Evolutionary conservation across 108 stramenopile genomes (phyloP).

Genomic region (Fragilaria radians): DNA sequence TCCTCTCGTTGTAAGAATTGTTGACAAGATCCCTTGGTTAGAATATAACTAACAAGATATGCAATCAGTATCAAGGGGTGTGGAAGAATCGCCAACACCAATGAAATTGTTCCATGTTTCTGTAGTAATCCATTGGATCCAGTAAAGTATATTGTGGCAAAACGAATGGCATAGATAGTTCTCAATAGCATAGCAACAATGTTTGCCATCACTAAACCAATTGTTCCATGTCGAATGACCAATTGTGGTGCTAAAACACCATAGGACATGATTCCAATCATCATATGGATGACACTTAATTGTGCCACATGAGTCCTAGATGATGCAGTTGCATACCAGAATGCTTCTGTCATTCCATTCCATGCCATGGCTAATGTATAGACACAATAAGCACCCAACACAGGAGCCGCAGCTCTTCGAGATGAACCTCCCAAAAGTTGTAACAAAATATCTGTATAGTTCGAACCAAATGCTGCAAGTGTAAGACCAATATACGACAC

Average conservation of each 20-base stretch:
- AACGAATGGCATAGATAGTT: constrained; percentile 54
- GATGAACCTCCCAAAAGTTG: constrained; percentile 58
- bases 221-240: constrained; percentile 43
- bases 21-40: constrained; percentile 26
- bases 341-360: constrained; percentile 94
- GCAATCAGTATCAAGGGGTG: constrained; percentile 39
- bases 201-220: constrained; percentile 73
- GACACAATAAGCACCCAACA: constrained; percentile 83
- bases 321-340: constrained; percentile 75
- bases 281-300: constrained; percentile 55
- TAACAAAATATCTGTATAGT: constrained; percentile 71
- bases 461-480: constrained; percentile 62
- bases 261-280: constrained; percentile 56
- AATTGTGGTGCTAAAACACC: constrained; percentile 50
- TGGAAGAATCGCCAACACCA: constrained; percentile 37
- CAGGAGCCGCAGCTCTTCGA: constrained; percentile 58
- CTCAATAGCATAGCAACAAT: constrained; percentile 68
- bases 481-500: constrained; percentile 70
- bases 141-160: constrained; percentile 57
- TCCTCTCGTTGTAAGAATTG: constrained; percentile 13
- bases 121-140: background rate
- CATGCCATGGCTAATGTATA: constrained; percentile 87
- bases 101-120: constrained; percentile 1
- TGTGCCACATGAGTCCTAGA: constrained; percentile 50
- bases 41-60: constrained; percentile 34